These are phyloP conservation scores for Ophiostoma ips DNA, from an alignment of 2,329 filamentous ascomycete genomes.

Conservation along the genomic window DNA sequence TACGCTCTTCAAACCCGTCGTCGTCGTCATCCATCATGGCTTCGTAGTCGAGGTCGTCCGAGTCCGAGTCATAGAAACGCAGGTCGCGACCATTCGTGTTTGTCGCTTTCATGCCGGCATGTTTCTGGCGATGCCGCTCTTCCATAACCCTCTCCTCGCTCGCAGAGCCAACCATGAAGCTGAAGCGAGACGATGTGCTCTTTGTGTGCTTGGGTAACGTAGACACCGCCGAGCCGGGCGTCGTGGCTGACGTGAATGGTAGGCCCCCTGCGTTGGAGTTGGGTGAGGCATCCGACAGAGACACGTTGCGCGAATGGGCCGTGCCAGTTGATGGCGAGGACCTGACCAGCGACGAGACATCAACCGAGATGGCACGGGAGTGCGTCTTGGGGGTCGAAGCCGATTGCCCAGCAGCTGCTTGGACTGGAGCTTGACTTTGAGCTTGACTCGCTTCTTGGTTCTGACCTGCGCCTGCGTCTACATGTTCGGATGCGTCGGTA, in stretches of 20 bases:
- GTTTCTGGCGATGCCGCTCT: constrained; percentile 55
- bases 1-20: constrained; percentile 52
- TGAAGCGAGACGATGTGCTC: constrained; percentile 67
- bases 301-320: constrained; percentile 37
- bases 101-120: constrained; percentile 42
- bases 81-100: constrained; percentile 29
- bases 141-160: constrained; percentile 56
- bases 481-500: not conserved
- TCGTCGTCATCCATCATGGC: constrained; percentile 53
- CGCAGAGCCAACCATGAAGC: constrained; percentile 56
- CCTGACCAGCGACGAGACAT: constrained; percentile 14
- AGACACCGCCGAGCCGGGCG: constrained; percentile 21
- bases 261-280: constrained; percentile 21
- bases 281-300: constrained; percentile 33
- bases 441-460: constrained; percentile 6
- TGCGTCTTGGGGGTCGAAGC: constrained; percentile 17
- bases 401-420: constrained; percentile 17
- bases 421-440: no score
- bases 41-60: constrained; percentile 46
- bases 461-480: no score
- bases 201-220: constrained; percentile 49
- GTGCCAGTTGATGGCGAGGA: constrained; percentile 24
- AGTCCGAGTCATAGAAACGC: constrained; percentile 48
- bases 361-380: constrained; percentile 21
- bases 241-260: constrained; percentile 5